These are phyloP conservation scores for Botrytis paeoniae DNA, from an alignment of 2,329 filamentous ascomycete genomes.

Conservation along the genomic window DNA sequence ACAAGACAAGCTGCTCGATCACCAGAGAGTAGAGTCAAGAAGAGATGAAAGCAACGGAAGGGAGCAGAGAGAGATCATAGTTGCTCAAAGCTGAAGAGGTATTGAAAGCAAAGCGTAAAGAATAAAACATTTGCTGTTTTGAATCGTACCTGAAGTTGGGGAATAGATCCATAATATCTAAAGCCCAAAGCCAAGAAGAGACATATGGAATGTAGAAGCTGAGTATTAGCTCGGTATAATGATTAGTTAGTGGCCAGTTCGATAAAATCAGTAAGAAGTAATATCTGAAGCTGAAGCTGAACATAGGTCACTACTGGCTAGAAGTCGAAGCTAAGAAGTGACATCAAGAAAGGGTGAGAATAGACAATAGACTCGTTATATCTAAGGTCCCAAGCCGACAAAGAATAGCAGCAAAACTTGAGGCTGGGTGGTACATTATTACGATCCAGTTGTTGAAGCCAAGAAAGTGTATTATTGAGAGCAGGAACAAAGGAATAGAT, in stretches of 20 bases:
- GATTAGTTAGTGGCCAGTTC: rapidly evolving
- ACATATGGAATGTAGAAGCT: background rate
- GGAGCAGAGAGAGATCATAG: rapidly evolving
- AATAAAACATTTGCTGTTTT: background rate
- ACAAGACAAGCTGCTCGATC: background rate
- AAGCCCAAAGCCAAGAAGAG: background rate
- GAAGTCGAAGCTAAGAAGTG: background rate
- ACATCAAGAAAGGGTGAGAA: background rate
- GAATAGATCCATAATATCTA: background rate
- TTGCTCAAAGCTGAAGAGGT: background rate
- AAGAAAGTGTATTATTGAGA: background rate
- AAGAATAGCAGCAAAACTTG: background rate
- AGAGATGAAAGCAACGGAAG: background rate
- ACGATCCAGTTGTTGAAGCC: background rate
- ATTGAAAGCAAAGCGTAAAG: background rate
- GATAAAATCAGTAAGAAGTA: background rate
- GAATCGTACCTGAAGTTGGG: background rate
- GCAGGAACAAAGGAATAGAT: background rate
- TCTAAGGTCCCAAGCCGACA: background rate
- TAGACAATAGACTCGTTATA: background rate
- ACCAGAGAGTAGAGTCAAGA: background rate
- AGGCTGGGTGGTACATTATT: background rate
- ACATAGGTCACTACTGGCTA: background rate
- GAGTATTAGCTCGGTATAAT: background rate
- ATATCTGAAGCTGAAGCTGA: background rate